phyloP scores from a whole-genome alignment of 305 asterid genomes.

The Nicotiana rustica region DNA sequence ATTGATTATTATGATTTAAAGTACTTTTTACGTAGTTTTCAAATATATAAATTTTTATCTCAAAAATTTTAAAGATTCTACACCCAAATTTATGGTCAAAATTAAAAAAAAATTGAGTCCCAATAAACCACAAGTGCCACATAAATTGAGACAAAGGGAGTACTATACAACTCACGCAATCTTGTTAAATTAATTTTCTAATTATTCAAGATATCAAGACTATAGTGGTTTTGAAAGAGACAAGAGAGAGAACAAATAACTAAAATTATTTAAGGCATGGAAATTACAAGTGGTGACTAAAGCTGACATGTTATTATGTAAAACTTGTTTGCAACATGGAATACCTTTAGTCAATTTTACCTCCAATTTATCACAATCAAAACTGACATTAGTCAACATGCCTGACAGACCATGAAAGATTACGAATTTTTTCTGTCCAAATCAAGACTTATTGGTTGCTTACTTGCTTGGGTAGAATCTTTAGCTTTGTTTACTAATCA shows the following conservation, averaged over 20 bases:
- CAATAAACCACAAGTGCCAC: too few relatives aligned
- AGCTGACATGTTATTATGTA: neutral
- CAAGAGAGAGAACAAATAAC: neutral
- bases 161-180: too few relatives aligned
- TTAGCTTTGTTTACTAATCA: neutral
- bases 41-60: too few relatives aligned
- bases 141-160: too few relatives aligned
- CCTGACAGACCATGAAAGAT: conserved; percentile 1
- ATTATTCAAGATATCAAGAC: too few relatives aligned
- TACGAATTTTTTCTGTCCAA: neutral
- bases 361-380: neutral
- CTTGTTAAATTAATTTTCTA: too few relatives aligned
- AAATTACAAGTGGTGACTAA: conserved; percentile 26
- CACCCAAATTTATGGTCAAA: too few relatives aligned
- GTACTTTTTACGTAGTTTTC: too few relatives aligned
- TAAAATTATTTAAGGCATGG: conserved; percentile 28
- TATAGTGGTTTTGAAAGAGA: neutral
- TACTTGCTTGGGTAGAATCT: neutral
- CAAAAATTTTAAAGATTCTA: too few relatives aligned
- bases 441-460: conserved; percentile 9
- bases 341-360: neutral
- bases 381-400: neutral
- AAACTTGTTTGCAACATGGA: neutral
- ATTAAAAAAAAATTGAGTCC: too few relatives aligned
- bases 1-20: too few relatives aligned